These are phyloP conservation scores for Talaromyces sp. DNA, from an alignment of 2,329 filamentous ascomycete genomes.

Conservation along the genomic window DNA sequence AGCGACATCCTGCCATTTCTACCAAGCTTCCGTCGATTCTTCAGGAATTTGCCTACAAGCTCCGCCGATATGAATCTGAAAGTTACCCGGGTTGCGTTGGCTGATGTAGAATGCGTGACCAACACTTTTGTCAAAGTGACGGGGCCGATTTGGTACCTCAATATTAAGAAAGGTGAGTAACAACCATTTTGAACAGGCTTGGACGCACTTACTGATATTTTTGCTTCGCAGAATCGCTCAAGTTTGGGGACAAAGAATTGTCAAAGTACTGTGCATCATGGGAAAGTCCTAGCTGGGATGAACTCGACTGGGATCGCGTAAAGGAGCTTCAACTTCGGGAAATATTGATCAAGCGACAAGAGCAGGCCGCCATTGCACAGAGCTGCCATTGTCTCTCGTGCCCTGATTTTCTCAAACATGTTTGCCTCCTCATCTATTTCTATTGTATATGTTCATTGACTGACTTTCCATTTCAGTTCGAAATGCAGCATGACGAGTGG, in stretches of 20 bases:
- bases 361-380: slow-evolving; percentile 62
- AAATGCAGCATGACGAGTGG: slow-evolving; percentile 96
- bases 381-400: slow-evolving; percentile 66
- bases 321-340: slow-evolving; percentile 80
- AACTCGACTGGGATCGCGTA: slow-evolving; percentile 76
- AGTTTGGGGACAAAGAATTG: slow-evolving; percentile 66
- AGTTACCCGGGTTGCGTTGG: slow-evolving; percentile 66
- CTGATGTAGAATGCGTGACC: slow-evolving; percentile 81
- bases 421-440: slow-evolving; percentile 48
- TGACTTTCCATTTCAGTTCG: slow-evolving; percentile 59
- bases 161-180: slow-evolving; percentile 49
- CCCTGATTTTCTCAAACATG: slow-evolving; percentile 79
- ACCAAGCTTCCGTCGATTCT: slow-evolving; percentile 63
- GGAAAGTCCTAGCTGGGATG: slow-evolving; percentile 73
- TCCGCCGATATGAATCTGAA: slow-evolving; percentile 67
- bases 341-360: slow-evolving; percentile 67
- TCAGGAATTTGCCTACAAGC: slow-evolving; percentile 64
- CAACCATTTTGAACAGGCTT: neutral
- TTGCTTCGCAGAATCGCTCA: slow-evolving; percentile 45
- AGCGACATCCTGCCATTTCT: slow-evolving; percentile 87
- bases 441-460: slow-evolving; percentile 8
- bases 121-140: slow-evolving; percentile 58
- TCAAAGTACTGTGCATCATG: slow-evolving; percentile 68
- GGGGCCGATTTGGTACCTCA: slow-evolving; percentile 47
- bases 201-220: neutral